Evolutionary conservation across 225 moss, liverwort and hornwort species (phyloP).

Genomic region (Pseudoscleropodium purum): DNA sequence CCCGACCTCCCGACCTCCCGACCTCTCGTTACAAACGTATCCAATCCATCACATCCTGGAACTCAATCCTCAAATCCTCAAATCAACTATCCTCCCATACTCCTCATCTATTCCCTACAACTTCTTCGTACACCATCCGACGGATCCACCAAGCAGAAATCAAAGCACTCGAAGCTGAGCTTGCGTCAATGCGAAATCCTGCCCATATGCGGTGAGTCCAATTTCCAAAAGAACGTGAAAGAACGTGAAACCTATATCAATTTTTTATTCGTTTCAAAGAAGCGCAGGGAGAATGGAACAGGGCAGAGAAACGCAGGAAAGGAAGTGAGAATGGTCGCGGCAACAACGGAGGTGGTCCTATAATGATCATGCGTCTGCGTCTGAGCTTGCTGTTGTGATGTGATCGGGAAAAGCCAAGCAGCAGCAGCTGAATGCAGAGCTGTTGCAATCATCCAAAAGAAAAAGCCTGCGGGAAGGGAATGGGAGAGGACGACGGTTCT

Average conservation of each 20-base stretch:
- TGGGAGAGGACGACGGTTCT: background rate
- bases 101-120: background rate
- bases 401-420: background rate
- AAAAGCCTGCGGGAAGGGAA: background rate
- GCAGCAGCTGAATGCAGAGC: background rate
- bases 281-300: background rate
- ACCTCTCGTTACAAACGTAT: background rate
- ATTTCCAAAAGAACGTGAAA: background rate
- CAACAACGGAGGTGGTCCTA: background rate
- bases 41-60: constrained; percentile 5
- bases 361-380: background rate
- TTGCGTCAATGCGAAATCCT: background rate
- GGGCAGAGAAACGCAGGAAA: background rate
- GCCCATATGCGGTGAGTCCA: background rate
- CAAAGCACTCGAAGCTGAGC: background rate
- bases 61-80: background rate
- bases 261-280: background rate
- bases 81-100: background rate
- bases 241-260: background rate
- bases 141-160: background rate
- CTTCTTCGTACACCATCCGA: background rate
- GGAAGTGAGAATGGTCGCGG: background rate
- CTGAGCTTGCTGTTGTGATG: background rate
- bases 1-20: background rate
- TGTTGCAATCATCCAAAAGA: background rate